Conservation (phyloP, 2,329 filamentous ascomycete species). For the Colletotrichum sp. region DNA sequence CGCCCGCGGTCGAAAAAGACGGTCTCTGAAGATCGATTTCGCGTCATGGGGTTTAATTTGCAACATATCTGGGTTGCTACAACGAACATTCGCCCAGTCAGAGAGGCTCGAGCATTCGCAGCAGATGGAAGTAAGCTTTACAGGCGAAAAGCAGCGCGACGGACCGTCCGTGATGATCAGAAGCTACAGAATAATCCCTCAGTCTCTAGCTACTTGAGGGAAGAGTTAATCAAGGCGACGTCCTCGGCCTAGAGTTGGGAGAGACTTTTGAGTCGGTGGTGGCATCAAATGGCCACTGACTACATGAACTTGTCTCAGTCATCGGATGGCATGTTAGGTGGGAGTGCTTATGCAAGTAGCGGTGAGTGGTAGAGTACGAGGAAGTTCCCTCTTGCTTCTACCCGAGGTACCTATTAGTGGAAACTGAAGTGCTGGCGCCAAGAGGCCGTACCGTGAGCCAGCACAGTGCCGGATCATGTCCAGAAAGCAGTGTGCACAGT, state of each 20-base stretch:
- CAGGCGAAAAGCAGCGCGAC: background rate
- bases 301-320: slow-evolving; percentile 2
- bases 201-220: background rate
- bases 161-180: background rate
- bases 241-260: background rate
- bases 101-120: slow-evolving; percentile 3
- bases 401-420: background rate
- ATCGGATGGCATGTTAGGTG: slow-evolving; percentile 1
- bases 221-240: background rate
- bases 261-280: background rate
- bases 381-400: background rate
- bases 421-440: background rate
- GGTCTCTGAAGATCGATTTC: background rate
- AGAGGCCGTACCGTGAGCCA: background rate
- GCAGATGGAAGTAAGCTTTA: background rate
- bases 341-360: slow-evolving; percentile 6
- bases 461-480: background rate
- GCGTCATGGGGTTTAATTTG: background rate
- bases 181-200: background rate
- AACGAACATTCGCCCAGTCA: background rate
- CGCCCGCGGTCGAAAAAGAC: background rate
- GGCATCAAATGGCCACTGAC: background rate
- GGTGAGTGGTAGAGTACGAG: background rate
- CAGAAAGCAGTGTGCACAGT: background rate
- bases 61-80: background rate